These are phyloP conservation scores for Tremella yokohamensis DNA, from an alignment of 768 basidiomycete species.

Conservation along the genomic window DNA sequence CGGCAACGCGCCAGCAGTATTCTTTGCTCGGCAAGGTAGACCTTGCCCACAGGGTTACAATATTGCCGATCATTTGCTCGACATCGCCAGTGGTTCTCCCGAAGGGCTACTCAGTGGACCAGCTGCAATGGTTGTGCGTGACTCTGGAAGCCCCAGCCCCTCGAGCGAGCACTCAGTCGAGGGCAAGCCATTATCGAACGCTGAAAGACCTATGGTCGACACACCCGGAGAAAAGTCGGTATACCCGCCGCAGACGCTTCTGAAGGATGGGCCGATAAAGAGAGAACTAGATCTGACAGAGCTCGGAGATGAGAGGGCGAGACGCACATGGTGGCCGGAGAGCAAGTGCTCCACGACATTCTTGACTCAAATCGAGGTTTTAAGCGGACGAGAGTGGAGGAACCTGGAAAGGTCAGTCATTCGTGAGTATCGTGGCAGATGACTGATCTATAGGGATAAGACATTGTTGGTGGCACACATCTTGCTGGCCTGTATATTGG, in stretches of 20 bases:
- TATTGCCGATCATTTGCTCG: slow-evolving; percentile 85
- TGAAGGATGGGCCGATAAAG: slow-evolving; percentile 2
- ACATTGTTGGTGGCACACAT: slow-evolving; percentile 78
- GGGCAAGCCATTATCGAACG: not conserved
- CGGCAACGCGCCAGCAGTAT: slow-evolving; percentile 63
- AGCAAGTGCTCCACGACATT: slow-evolving; percentile 67
- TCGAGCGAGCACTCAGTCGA: too few species aligned
- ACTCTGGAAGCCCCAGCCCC: not conserved
- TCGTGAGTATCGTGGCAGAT: slow-evolving; percentile 5
- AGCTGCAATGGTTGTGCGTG: not conserved
- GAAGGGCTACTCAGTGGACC: slow-evolving; percentile 18
- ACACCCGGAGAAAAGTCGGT: slow-evolving; percentile 20
- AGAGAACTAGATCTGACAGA: slow-evolving; percentile 5
- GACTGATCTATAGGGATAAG: slow-evolving; percentile 61
- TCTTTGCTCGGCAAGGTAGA: slow-evolving; percentile 59
- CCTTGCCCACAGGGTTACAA: slow-evolving; percentile 78
- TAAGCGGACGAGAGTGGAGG: slow-evolving; percentile 82
- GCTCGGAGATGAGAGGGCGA: not conserved
- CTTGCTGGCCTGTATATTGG: slow-evolving; percentile 65
- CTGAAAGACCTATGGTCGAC: slow-evolving; percentile 6
- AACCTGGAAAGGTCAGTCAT: slow-evolving; percentile 62
- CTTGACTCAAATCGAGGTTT: slow-evolving; percentile 79
- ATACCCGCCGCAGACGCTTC: slow-evolving; percentile 4
- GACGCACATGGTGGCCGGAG: slow-evolving; percentile 23
- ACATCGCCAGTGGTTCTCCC: slow-evolving; percentile 63